Percentiles rank a stretch among this genome's conserved stretches.
phyloP scores from a whole-genome alignment of 768 basidiomycete genomes.

The Tulasnella sp. region DNA sequence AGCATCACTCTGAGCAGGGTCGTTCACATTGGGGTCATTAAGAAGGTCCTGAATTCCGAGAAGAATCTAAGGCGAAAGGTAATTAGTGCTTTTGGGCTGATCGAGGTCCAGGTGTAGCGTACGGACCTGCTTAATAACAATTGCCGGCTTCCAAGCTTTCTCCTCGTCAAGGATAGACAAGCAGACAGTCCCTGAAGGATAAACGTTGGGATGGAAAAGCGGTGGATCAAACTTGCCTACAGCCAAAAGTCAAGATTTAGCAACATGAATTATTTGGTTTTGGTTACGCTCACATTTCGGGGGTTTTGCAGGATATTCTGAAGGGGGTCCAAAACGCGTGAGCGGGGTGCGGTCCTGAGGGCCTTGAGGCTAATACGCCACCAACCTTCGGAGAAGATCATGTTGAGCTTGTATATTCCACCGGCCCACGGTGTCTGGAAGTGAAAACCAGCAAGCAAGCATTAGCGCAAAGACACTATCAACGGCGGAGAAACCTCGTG shows the following conservation, averaged over 20 bases:
- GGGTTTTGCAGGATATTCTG: conserved; percentile 92
- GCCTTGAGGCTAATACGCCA: conserved; percentile 11
- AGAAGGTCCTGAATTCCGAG: conserved; percentile 93
- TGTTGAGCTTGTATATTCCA: conserved; percentile 86
- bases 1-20: conserved; percentile 97
- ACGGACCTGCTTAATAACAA: conserved; percentile 93
- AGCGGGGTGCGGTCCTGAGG: neutral
- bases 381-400: conserved; percentile 94
- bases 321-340: conserved; percentile 19
- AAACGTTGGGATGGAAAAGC: conserved; percentile 96
- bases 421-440: conserved; percentile 91
- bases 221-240: conserved; percentile 94
- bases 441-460: neutral
- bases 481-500: neutral
- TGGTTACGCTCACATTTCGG: conserved; percentile 67
- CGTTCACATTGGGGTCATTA: conserved; percentile 91
- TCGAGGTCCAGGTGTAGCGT: conserved; percentile 12
- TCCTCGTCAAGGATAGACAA: conserved; percentile 97
- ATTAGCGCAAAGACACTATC: neutral
- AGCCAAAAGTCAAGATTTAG: neutral
- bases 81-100: neutral
- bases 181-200: conserved; percentile 97
- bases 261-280: neutral
- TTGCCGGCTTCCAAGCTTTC: conserved; percentile 97
- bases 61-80: conserved; percentile 54